Evolutionary conservation across 2,329 filamentous ascomycete genomes (phyloP), one percentile per base, ranked within the genome.

Genomic region (Fusarium miscanthi): DNA sequence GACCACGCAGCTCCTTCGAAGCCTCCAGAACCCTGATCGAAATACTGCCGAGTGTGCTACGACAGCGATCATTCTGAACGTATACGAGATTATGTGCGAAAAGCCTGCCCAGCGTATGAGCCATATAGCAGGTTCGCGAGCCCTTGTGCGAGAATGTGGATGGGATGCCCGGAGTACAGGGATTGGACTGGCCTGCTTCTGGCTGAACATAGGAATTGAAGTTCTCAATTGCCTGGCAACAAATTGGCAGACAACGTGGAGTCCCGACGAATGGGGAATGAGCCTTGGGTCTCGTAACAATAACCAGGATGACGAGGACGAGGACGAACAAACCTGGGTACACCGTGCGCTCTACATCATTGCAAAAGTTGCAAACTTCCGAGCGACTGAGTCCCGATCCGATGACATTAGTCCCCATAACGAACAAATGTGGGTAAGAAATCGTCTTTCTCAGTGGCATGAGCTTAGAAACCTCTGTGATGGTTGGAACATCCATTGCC

Each of bases 1-100:
- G 6, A 97, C 93, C 2, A 91, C 91, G 27, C 90, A 94, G 71
- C 87, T 98, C 5, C 85, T 97, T 19, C 89, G 90, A 51, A 91
- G 89, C 56, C 83, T 97, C 46, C 93, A 96, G 79, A 94, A 97
- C 76, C 94, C 94, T 0, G 92, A 96, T 73, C 89, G 94, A 3
- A 92, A 97, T 78, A 94, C 91, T 2, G 90, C 92, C 33, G 91
- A 97, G 59, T 97, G 94, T 80, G 94, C 95, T 12, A 93, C 93
- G 1, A 94, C 94, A 1, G 94, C 95, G 5, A 92, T 97, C 19
- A 92, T 97, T 12, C 87, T 98, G 37, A 95, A 97, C 75, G 93
- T 97, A 7, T 98, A 97, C 82, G 94, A 98, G 81, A 92, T 95
- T 75, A 97, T 98, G 94, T 94, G 90, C 53, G 93, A 95, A 78